A percentile compares a stretch with the other conserved stretches of the same genome.
Evolutionary conservation across 371 early-diverging fungal species (phyloP).

Genomic region (Amoeboaphelidium protococcarum): DNA sequence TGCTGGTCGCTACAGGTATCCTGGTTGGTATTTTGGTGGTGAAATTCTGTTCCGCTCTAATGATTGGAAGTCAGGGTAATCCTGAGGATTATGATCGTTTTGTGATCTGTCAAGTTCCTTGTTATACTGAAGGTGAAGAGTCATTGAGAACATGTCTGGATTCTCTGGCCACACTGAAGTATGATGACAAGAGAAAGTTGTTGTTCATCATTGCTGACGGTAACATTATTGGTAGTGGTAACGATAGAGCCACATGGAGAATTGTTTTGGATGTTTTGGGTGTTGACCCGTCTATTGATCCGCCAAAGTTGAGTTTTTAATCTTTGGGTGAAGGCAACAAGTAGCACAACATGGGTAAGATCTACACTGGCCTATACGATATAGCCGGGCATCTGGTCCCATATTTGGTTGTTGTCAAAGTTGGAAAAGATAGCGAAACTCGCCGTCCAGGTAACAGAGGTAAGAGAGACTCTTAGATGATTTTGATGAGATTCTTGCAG

Average conservation of each 20-base stretch:
- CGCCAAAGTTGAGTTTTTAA: conserved; percentile 10
- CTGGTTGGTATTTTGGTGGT: conserved; percentile 59
- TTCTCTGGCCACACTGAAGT: conserved; percentile 17
- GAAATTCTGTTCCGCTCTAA: conserved; percentile 75
- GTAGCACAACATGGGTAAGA: conserved; percentile 15
- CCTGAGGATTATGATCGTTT: conserved; percentile 76
- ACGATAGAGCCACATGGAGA: conserved; percentile 16
- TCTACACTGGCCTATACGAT: conserved; percentile 20
- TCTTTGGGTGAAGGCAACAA: conserved; percentile 13
- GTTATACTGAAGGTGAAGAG: conserved; percentile 18
- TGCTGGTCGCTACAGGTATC: conserved; percentile 43
- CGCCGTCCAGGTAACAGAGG: conserved; percentile 17
- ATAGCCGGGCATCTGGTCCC: conserved; percentile 10
- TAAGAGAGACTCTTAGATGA: conserved; percentile 21
- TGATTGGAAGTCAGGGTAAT: conserved; percentile 34
- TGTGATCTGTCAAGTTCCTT: conserved; percentile 50
- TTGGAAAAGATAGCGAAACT: conserved; percentile 3
- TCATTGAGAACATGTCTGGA: conserved; percentile 17
- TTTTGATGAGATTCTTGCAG: conserved; percentile 18
- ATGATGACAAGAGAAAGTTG: conserved; percentile 16
- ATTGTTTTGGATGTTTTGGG: conserved; percentile 13
- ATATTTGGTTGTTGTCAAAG: conserved; percentile 11
- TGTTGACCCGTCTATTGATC: conserved; percentile 5
- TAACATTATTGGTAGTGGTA: conserved; percentile 14
- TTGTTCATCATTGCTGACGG: conserved; percentile 20